Evolutionary conservation across 306 rosid genomes (phyloP), one percentile per base, ranked within the genome.

Genomic region (Lagenaria siceraria): DNA sequence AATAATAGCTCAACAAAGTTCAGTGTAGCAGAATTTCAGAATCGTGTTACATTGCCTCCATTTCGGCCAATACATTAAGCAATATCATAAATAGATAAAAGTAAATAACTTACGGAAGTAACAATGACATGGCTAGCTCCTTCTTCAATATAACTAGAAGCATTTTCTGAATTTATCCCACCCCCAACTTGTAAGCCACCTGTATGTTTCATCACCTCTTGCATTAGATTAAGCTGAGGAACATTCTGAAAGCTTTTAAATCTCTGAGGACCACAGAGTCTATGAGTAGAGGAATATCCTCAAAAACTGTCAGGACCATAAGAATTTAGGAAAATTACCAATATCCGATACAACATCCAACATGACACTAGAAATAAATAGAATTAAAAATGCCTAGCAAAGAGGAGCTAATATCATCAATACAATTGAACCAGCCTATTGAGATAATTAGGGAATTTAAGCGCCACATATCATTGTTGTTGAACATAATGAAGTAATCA

Each of bases 41-140:
- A 66, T n/a, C 51, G 6, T 66, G 73, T n/a, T 38, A 66, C 29
- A 66, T 15, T 66, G 51, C 73, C 73, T 65, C 17, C 73, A 66
- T n/a, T 64, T 35, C 17, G 33, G 22, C 31, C 48, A 46, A 21
- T 33, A 10, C 46, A 64, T 80, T 38, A 58, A 81, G 17, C 49
- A 35, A 13, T 5, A 18, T 40, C 62, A 70, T 33, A 3, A 53
- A 79, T 13, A 71, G 29, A 83, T 79, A 48, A 11, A 53, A 85
- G 40, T 38, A 1, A 31, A 24, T 4, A 54, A 21, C 78, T 66
- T 85, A 95, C 96, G 21, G 97, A 95, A 74, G 97, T 95, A 77
- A 95, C 97, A 84, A 95, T 95, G 83, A 95, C 90, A 56, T 95
- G 97, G 89, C 93, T 90, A 79, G 99, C 99, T 82, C 97, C 99